A percentile compares a stretch with the other conserved stretches of the same genome.
These are phyloP conservation scores for Amniculicola lignicola DNA, from an alignment of 495 filamentous ascomycete species.

Conservation along the genomic window DNA sequence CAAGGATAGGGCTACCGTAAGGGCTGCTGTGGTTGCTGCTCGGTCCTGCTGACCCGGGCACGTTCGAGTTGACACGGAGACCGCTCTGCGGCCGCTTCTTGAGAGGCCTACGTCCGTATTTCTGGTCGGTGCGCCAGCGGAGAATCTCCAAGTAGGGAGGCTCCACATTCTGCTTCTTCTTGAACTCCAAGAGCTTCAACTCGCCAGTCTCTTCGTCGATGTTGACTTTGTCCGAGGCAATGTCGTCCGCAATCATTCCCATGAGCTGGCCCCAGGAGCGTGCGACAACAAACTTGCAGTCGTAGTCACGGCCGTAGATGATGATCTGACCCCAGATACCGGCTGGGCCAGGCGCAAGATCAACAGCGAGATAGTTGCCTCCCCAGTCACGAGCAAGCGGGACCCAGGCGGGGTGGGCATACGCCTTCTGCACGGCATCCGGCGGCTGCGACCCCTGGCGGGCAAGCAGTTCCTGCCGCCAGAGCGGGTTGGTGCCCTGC, in stretches of 20 bases:
- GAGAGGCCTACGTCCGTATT: conserved; percentile 64
- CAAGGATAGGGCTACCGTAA: conserved; percentile 39
- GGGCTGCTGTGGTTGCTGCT: conserved; percentile 34
- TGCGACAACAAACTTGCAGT: conserved; percentile 94
- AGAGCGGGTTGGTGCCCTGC: conserved; percentile 55
- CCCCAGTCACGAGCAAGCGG: conserved; percentile 96
- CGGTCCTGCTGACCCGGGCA: conserved; percentile 21
- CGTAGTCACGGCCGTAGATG: conserved; percentile 94
- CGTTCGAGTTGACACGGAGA: conserved; percentile 40
- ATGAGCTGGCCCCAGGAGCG: conserved; percentile 89
- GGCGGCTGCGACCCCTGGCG: conserved; percentile 87
- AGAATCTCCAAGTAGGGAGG: conserved; percentile 94
- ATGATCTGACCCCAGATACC: conserved; percentile 97
- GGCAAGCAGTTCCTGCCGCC: conserved; percentile 80
- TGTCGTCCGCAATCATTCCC: conserved; percentile 82
- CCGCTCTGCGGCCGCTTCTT: conserved; percentile 30
- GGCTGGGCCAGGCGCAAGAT: conserved; percentile 85
- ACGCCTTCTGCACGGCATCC: conserved; percentile 82
- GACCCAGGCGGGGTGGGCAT: conserved; percentile 94
- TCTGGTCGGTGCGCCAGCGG: conserved; percentile 90
- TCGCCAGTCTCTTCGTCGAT: conserved; percentile 91
- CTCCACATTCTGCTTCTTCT: conserved; percentile 71
- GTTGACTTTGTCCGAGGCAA: conserved; percentile 78
- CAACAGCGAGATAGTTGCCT: conserved; percentile 92
- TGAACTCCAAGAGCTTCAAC: conserved; percentile 89